Evolutionary conservation across 2,329 filamentous ascomycete genomes (phyloP).

Genomic region (Chaetomiaceae sp.): DNA sequence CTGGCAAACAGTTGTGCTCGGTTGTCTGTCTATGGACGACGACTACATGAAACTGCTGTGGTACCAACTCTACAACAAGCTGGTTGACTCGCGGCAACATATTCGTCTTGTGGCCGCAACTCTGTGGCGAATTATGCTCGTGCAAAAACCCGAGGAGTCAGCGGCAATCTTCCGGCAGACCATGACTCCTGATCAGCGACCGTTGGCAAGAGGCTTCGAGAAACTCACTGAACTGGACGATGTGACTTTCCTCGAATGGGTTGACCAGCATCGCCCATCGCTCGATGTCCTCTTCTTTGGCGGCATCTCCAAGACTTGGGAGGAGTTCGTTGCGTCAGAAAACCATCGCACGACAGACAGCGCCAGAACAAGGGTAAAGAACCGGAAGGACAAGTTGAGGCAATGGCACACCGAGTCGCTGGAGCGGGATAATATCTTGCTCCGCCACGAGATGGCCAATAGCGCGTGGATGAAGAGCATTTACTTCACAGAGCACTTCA

Average conservation of each 20-base stretch:
- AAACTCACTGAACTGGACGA: slow-evolving; percentile 86
- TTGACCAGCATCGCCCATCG: slow-evolving; percentile 73
- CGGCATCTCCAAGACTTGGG: slow-evolving; percentile 77
- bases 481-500: slow-evolving; percentile 84
- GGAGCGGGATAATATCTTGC: slow-evolving; percentile 64
- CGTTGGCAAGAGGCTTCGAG: slow-evolving; percentile 72
- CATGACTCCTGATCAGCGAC: slow-evolving; percentile 64
- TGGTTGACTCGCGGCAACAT: slow-evolving; percentile 64
- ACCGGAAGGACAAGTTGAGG: slow-evolving; percentile 76
- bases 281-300: slow-evolving; percentile 81
- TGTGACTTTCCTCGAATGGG: slow-evolving; percentile 80
- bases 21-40: slow-evolving; percentile 71
- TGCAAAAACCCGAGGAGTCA: slow-evolving; percentile 86
- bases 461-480: slow-evolving; percentile 95
- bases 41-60: slow-evolving; percentile 81
- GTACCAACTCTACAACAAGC: slow-evolving; percentile 87
- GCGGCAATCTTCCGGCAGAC: slow-evolving; percentile 68
- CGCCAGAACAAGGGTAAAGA: slow-evolving; percentile 63
- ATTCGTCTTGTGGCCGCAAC: slow-evolving; percentile 75
- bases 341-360: slow-evolving; percentile 77
- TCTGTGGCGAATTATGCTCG: slow-evolving; percentile 85
- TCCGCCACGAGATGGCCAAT: slow-evolving; percentile 82
- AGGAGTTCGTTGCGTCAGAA: slow-evolving; percentile 77
- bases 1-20: slow-evolving; percentile 90
- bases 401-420: slow-evolving; percentile 71